Evolutionary conservation across 164 flowering plant species (phyloP), one percentile per base, ranked within the genome.

Genomic region (Buxus sempervirens): DNA sequence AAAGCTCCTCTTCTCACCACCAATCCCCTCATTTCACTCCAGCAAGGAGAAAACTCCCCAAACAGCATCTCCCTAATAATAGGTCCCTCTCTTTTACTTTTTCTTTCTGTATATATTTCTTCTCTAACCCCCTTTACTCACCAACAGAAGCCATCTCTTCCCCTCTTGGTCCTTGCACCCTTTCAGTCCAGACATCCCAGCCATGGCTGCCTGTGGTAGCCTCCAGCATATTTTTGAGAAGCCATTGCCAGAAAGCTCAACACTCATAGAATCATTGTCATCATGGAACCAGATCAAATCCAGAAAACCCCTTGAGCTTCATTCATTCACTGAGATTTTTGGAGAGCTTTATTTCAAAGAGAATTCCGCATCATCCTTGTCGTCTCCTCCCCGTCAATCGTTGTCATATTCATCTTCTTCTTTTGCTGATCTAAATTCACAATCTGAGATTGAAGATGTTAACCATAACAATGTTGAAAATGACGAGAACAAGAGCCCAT

Each of bases 311-410:
- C 41, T 60, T 41, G 81, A 76, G 0, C 76, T 75, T 15, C 78
- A 83, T 14, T 76, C 89, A 0, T 77, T 82, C 64, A 80, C 93
- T n/a, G 95, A 93, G 70, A 73, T 90, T 64, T 86, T 93, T 54
- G 95, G 90, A 2, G 98, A 89, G 69, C 87, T 93, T 41, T 87
- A 88, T 72, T 85, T 87, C 80, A 73, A 84, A 63, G 88, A 87
- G 38, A 72, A 65, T 26, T 42, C 77, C 18, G 61, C 66, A 15
- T 67, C 69, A 9, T 54, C 54, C 0, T 9, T 48, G n/a, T 32
- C 75, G 15, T 32, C 64, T 22, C 57, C 42, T 16, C 63, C 18
- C 65, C 60, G 57, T 41, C 25, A 54, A 27, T 28, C 69, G 5
- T 9, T 72, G 23, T 51, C 80, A 13, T 58, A 65, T 2, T 58